These are phyloP conservation scores for Penicillium salamii DNA, from an alignment of 495 filamentous ascomycete genomes.

Conservation along the genomic window DNA sequence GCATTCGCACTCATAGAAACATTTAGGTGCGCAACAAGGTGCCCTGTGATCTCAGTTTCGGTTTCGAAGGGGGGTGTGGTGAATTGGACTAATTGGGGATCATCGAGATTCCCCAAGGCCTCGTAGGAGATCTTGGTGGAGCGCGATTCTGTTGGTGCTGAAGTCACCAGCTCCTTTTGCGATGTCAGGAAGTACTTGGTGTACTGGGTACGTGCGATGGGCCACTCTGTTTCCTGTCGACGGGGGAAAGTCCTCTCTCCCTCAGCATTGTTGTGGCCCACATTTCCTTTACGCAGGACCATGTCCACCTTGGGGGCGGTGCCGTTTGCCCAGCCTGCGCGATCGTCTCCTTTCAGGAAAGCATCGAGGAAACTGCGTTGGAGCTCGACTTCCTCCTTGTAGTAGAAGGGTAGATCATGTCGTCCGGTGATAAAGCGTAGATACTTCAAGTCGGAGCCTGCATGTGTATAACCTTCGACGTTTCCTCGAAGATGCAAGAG, in stretches of 20 bases:
- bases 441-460: conserved; percentile 61
- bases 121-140: conserved; percentile 47
- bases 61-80: conserved; percentile 48
- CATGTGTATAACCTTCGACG: conserved; percentile 57
- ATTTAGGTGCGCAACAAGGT: conserved; percentile 59
- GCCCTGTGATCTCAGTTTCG: conserved; percentile 65
- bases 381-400: conserved; percentile 59
- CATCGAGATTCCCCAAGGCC: conserved; percentile 51
- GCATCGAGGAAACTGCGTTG: conserved; percentile 65
- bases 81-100: conserved; percentile 50
- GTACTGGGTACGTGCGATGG: conserved; percentile 59
- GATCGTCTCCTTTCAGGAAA: conserved; percentile 63
- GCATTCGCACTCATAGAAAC: conserved; percentile 51
- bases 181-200: conserved; percentile 52
- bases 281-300: conserved; percentile 58
- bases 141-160: conserved; percentile 1
- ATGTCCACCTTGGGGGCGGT: conserved; percentile 55
- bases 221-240: conserved; percentile 60
- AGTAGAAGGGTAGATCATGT: conserved; percentile 72
- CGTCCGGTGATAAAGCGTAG: conserved; percentile 65
- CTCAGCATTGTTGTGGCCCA: conserved; percentile 59
- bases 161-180: conserved; percentile 27
- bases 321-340: conserved; percentile 56
- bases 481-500: conserved; percentile 62
- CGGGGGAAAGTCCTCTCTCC: conserved; percentile 49